These are phyloP conservation scores for Talaromyces verruculosus DNA, from an alignment of 2,329 filamentous ascomycete genomes.

Conservation along the genomic window DNA sequence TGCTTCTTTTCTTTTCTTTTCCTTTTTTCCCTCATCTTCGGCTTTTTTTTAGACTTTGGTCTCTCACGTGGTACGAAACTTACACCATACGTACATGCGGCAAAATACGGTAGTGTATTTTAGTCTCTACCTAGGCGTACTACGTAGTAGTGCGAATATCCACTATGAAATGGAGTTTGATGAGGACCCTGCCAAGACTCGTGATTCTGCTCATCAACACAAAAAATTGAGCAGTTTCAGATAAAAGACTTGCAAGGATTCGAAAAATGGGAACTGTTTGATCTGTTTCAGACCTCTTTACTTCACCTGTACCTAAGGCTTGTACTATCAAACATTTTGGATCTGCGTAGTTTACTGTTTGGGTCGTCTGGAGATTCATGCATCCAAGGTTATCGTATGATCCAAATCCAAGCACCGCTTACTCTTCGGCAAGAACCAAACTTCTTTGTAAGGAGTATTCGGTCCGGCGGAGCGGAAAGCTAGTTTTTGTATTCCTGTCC, in stretches of 20 bases:
- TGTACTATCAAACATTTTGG: background rate
- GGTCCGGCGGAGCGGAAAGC: constrained; percentile 11
- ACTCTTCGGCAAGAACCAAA: background rate
- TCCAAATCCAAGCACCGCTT: background rate
- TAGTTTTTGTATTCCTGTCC: background rate
- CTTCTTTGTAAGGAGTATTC: background rate
- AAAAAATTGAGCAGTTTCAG: background rate
- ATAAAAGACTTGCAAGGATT: background rate
- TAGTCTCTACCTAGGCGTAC: background rate
- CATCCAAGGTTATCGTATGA: background rate
- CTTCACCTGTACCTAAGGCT: background rate
- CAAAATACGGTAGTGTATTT: background rate
- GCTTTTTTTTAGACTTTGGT: background rate
- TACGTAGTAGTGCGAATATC: too few relatives aligned
- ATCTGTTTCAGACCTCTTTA: background rate
- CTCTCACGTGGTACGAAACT: background rate
- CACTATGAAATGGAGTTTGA: background rate
- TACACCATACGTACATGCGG: background rate
- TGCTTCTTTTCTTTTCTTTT: background rate
- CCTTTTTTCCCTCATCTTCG: background rate
- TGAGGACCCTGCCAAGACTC: constrained; percentile 1
- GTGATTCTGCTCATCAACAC: background rate
- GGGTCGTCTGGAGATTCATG: background rate
- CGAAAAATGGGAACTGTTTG: background rate
- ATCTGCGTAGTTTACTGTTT: background rate